Evolutionary conservation across 2,329 filamentous ascomycete species (phyloP).

Genomic region (Pestalotiopsis sp.): DNA sequence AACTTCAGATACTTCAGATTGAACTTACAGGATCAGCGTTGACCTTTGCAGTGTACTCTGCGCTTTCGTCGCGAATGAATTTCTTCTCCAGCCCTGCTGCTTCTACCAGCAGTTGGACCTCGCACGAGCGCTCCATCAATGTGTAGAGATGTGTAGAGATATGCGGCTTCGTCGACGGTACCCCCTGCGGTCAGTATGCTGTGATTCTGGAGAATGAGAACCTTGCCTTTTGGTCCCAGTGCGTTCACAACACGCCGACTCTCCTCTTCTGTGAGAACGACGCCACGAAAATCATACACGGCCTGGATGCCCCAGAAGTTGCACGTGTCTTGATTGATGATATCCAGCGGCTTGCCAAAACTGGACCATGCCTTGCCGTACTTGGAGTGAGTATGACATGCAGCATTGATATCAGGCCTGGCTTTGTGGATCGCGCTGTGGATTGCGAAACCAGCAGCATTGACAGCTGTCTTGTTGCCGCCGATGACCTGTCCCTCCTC

Average conservation of each 20-base stretch:
- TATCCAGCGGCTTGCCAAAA: conserved; percentile 54
- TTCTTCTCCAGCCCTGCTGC: conserved; percentile 26
- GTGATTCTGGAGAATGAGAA: conserved; percentile 59
- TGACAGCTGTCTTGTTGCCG: conserved; percentile 56
- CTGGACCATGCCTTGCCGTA: conserved; percentile 58
- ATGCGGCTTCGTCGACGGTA: conserved; percentile 64
- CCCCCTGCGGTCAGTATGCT: conserved; percentile 58
- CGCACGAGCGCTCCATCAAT: conserved; percentile 30
- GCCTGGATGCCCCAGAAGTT: conserved; percentile 57
- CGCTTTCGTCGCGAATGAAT: conserved; percentile 37
- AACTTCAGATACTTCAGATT: too few relatives aligned
- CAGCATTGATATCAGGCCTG: conserved; percentile 54
- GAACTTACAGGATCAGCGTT: neutral
- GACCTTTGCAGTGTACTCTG: conserved; percentile 31
- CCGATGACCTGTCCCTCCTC: conserved; percentile 59
- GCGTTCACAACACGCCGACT: conserved; percentile 53
- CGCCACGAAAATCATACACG: conserved; percentile 58
- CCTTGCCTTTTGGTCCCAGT: conserved; percentile 47
- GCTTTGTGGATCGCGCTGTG: conserved; percentile 57
- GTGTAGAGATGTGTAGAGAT: conserved; percentile 58
- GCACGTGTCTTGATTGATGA: conserved; percentile 56
- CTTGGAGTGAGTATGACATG: conserved; percentile 56
- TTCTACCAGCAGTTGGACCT: conserved; percentile 34
- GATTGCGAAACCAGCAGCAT: conserved; percentile 60
- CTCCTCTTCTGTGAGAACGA: conserved; percentile 57